Conservation (phyloP, 306 rosid species). For the Leucaena leucocephala region DNA sequence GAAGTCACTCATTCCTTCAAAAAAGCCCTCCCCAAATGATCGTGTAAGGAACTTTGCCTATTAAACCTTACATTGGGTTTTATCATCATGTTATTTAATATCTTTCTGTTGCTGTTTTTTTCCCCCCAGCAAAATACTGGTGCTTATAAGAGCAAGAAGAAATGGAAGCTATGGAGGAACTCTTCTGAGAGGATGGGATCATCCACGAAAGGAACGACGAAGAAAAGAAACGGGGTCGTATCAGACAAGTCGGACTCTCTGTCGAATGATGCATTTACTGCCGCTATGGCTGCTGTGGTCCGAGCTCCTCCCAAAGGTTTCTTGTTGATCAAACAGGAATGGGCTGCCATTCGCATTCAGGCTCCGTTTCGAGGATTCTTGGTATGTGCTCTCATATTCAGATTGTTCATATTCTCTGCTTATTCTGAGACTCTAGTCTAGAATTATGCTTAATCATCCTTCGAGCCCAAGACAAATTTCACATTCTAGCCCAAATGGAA, state of each 20-base stretch:
- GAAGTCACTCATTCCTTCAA: slow-evolving; percentile 63
- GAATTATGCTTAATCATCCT: background rate
- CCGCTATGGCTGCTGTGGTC: slow-evolving; percentile 71
- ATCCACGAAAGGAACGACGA: slow-evolving; percentile 17
- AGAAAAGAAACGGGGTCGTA: slow-evolving; percentile 36
- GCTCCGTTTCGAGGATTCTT: slow-evolving; percentile 75
- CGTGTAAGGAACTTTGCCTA: slow-evolving; percentile 40
- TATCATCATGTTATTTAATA: background rate
- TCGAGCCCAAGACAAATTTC: background rate
- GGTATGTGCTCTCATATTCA: slow-evolving; percentile 43
- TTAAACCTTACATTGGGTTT: background rate
- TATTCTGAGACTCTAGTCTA: background rate
- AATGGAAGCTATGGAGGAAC: slow-evolving; percentile 86
- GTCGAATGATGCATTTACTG: slow-evolving; percentile 45
- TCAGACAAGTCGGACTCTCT: slow-evolving; percentile 40
- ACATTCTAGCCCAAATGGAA: background rate
- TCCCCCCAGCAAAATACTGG: slow-evolving; percentile 45
- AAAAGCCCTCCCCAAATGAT: slow-evolving; percentile 49
- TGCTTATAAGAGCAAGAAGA: slow-evolving; percentile 61
- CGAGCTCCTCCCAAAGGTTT: slow-evolving; percentile 76
- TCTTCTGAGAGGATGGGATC: slow-evolving; percentile 57
- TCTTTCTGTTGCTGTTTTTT: background rate
- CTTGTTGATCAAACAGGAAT: slow-evolving; percentile 59
- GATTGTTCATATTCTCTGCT: background rate
- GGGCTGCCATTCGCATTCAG: slow-evolving; percentile 90